These are phyloP conservation scores for Xylaria sp. DNA, from an alignment of 2,329 filamentous ascomycete genomes.

Conservation along the genomic window DNA sequence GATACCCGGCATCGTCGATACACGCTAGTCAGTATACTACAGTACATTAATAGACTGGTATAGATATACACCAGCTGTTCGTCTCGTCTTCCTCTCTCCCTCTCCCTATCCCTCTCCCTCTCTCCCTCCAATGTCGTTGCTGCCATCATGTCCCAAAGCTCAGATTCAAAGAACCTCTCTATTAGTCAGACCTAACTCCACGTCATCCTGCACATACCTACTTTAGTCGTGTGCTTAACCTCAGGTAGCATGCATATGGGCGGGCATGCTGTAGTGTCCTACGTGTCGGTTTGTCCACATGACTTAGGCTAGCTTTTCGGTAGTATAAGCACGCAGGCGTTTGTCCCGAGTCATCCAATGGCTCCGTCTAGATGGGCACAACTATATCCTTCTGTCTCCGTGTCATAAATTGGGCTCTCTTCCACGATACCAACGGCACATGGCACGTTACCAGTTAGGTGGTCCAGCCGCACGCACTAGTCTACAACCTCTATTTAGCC, in stretches of 20 bases:
- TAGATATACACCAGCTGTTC: not conserved
- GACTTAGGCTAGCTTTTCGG: conserved; percentile 24
- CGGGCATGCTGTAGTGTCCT: conserved; percentile 35
- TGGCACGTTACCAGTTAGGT: conserved; percentile 15
- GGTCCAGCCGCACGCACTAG: conserved; percentile 5
- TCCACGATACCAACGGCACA: conserved; percentile 4
- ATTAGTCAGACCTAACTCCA: conserved; percentile 31
- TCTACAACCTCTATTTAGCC: not conserved
- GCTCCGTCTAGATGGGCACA: not conserved
- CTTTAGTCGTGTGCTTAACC: conserved; percentile 13
- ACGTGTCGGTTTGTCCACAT: conserved; percentile 39
- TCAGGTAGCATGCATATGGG: conserved; percentile 32
- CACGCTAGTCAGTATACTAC: not conserved
- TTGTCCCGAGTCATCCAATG: conserved; percentile 7
- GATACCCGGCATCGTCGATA: not conserved
- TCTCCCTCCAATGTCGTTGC: not conserved
- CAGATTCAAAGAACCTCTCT: not conserved
- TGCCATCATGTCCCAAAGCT: not conserved
- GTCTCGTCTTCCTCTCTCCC: not conserved
- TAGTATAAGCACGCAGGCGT: conserved; percentile 13
- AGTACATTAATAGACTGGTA: not conserved
- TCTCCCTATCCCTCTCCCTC: no score
- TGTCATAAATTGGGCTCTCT: not conserved
- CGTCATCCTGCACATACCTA: conserved; percentile 30
- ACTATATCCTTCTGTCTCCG: not conserved